Evolutionary conservation across 345 rosid genomes (phyloP), one percentile per base, ranked within the genome.

Genomic region (Camelina laxa): DNA sequence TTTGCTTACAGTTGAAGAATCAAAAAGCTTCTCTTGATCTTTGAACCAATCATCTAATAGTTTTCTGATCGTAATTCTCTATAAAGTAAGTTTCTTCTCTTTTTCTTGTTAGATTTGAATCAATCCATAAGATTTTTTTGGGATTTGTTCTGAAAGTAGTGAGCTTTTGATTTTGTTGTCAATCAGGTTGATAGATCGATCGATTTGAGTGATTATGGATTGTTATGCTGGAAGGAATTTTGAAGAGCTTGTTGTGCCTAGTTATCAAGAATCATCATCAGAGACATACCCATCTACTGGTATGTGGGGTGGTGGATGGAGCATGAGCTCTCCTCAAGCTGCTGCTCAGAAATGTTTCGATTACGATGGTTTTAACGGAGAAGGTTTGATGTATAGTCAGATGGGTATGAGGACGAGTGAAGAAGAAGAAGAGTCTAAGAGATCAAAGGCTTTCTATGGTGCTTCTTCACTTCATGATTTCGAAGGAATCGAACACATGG

Each of bases 401-500:
- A 78, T 78, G 64, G 33, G 69, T 67, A 72, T 73, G 69, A 54
- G 47, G 16, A 66, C 45, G 4, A 53, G 69, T 44, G 73, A 72
- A 70, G 80, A 70, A 77, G 77, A 78, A 58, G 76, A 77, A 44
- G 81, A 78, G 65, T 53, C 70, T 7, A 67, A 78, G 54, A 78
- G 73, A 44, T 77, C 72, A 60, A 60, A 72, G 17, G 69, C 64
- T 66, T 60, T 66, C 60, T 72, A 72, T 9, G 73, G 65, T 44
- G 81, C 63, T 33, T 72, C 77, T 51, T 72, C 77, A 73, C 90
- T 80, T 60, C 49, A 83, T 17, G 82, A 82, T 63, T 80, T 84
- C 3, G 78, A 79, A 21, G 82, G 84, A 79, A 83, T 85, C 58
- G 86, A 85, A 42, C 87, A 87, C 60, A 70, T 79, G 73, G 96